Base-by-base conservation (phyloP, 345 rosid species). In the Crucihimalaya himalaica region DNA sequence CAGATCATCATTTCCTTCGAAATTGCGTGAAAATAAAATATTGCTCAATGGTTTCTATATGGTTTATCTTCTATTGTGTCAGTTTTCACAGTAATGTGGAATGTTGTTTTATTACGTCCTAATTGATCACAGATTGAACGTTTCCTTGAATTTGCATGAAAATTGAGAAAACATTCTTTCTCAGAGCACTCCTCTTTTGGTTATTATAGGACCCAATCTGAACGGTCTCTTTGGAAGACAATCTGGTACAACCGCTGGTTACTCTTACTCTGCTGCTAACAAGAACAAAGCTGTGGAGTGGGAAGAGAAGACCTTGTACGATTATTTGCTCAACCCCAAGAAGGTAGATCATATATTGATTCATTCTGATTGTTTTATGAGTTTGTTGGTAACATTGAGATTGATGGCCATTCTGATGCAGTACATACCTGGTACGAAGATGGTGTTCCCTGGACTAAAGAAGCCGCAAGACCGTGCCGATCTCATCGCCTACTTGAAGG, bases 351-450 rank as follows among this genome's bases (percentile, higher is more conserved):
- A n/a, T 9, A 31, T 31, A 31, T 32, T 51, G 35, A 13, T 52
- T 52, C 8, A 40, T 43, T 51, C 18, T 45, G 46, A 9, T 60
- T 6, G 47, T 56, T 29, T 32, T 6, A 25, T 35, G 1, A 27
- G 16, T 13, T 23, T 0, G 20, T 47, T 62, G 42, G 25, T 23
- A 11, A 14, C 54, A 32, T 5, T 43, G 55, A 27, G 48, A 18
- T 37, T 68, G 8, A 58, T 66, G 25, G 12, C 6, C 8, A 16
- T 21, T 57, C 6, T 46, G 45, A 28, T 81, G 85, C 95, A 91
- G 98, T 94, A 94, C 79, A 94, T 94, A 40, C 97, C 98, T 0
- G 98, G 97, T 66, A 94, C 98, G 2, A 94, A 94, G 88, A 94
- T 94, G 98, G 98, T 94, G 37, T 94, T 94, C 83, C 98, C 98